phyloP scores from a whole-genome alignment of 164 flowering plant species.

The Paratinospora sagittata region DNA sequence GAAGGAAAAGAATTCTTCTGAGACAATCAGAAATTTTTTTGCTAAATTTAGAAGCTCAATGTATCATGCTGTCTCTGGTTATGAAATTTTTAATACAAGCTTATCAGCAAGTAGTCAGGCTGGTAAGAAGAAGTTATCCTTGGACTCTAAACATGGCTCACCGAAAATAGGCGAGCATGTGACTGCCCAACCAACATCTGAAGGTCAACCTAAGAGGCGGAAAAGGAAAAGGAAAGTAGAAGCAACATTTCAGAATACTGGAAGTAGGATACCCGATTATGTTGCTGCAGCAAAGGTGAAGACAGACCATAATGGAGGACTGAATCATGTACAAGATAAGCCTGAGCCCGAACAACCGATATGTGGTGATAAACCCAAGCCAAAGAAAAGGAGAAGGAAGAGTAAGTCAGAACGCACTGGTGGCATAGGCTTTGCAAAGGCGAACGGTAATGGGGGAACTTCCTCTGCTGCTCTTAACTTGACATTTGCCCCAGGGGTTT shows the following conservation, averaged over 20 bases:
- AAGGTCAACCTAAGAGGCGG: slow-evolving; percentile 18
- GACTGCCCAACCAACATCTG: slow-evolving; percentile 9
- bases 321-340: not conserved
- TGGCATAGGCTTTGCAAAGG: slow-evolving; percentile 6
- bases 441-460: slow-evolving; percentile 9
- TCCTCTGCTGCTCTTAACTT: slow-evolving; percentile 34
- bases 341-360: not conserved
- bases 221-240: slow-evolving; percentile 17
- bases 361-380: not conserved
- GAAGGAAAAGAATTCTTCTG: slow-evolving; percentile 27
- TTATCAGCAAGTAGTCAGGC: slow-evolving; percentile 12
- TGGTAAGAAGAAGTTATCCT: slow-evolving; percentile 14
- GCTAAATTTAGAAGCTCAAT: slow-evolving; percentile 42
- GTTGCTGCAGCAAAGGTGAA: not conserved
- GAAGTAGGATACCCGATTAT: not conserved
- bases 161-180: slow-evolving; percentile 9
- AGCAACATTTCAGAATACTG: not conserved
- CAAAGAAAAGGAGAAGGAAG: slow-evolving; percentile 30
- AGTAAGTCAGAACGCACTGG: slow-evolving; percentile 13
- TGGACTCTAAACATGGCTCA: slow-evolving; percentile 9
- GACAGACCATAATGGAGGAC: not conserved
- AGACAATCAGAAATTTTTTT: slow-evolving; percentile 33
- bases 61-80: slow-evolving; percentile 33
- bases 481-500: slow-evolving; percentile 37
- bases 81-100: slow-evolving; percentile 13